These are phyloP conservation scores for Pestalotiopsis sp. DNA, from an alignment of 2,329 filamentous ascomycete genomes.

Conservation along the genomic window DNA sequence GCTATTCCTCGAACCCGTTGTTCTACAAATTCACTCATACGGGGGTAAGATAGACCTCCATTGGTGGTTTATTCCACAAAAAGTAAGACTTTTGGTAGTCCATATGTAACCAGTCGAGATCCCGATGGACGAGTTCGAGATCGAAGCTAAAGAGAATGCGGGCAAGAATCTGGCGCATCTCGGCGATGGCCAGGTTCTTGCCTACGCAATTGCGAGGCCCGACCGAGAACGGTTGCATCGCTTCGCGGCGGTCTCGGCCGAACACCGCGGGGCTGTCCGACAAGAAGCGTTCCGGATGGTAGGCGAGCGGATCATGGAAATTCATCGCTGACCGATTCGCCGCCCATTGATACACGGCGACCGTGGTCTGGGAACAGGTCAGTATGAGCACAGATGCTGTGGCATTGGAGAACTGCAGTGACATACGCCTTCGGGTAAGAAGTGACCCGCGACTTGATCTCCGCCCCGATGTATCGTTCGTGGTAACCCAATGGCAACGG, in stretches of 20 bases:
- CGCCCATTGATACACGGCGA: background rate
- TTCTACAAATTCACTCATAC: background rate
- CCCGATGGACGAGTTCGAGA: background rate
- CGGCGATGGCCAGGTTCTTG: background rate
- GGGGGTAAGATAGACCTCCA: background rate
- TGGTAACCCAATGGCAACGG: background rate
- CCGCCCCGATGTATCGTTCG: background rate
- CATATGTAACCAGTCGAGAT: background rate
- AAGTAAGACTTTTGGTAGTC: slow-evolving; percentile 11
- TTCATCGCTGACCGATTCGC: background rate
- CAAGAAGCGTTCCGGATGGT: background rate
- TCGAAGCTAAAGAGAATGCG: background rate
- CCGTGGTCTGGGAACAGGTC: background rate
- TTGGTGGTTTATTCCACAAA: background rate
- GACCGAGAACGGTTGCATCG: background rate
- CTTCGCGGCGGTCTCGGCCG: background rate
- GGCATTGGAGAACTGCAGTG: background rate
- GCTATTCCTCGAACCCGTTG: too few species aligned
- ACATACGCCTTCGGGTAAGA: background rate
- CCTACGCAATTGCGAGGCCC: background rate
- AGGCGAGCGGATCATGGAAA: background rate
- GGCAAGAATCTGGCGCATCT: background rate
- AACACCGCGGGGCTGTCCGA: background rate
- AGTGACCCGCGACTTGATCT: background rate
- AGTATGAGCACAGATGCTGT: background rate